Evolutionary conservation across 371 early-diverging fungal genomes (phyloP), one percentile per base, ranked within the genome.

Genomic region (Mucor irregularis): DNA sequence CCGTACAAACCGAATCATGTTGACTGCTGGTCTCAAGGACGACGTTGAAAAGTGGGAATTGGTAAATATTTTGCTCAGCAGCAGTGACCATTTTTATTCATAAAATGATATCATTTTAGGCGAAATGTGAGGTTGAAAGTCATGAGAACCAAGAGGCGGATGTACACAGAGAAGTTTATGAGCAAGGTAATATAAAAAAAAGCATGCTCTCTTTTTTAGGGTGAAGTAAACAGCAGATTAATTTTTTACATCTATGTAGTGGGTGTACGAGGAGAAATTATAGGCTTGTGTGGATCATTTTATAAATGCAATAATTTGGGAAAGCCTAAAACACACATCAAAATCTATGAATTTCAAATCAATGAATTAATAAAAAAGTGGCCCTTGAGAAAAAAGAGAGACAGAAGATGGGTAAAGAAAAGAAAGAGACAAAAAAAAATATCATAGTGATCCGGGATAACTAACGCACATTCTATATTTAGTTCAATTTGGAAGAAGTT

Each of bases 61-160:
- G 45, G 78, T 78, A 66, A 73, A 53, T 53, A 17, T 45, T 17
- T 13, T 16, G 5, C 5, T 25, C 22, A 13, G 34, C 11, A n/a
- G 13, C 28, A 31, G 24, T n/a, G n/a, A n/a, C 17, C 17, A 29
- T 19, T 16, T 48, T 11, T 45, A 39, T 26, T 57, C n/a, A 0
- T 24, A 34, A 31, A 14, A 24, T 5, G 13, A 11, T 11, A 31
- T 2, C 13, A 4, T 14, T 51, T 22, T 55, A 77, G 64, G 81
- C 85, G 19, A 84, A 81, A 56, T 80, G 79, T 14, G 80, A 80
- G 13, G 73, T 79, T 74, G 83, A 84, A 38, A 81, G 75, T 35
- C 78, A 78, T 51, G 80, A 81, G 54, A 68, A 80, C 6, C 64
- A 67, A 29, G 76, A 76, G 45, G 72, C 77, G 35, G 79, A 76